Percentiles rank a stretch among this genome's conserved stretches.
These are phyloP conservation scores for Leucocoprinus leucothites DNA, from an alignment of 768 basidiomycete species.

Conservation along the genomic window DNA sequence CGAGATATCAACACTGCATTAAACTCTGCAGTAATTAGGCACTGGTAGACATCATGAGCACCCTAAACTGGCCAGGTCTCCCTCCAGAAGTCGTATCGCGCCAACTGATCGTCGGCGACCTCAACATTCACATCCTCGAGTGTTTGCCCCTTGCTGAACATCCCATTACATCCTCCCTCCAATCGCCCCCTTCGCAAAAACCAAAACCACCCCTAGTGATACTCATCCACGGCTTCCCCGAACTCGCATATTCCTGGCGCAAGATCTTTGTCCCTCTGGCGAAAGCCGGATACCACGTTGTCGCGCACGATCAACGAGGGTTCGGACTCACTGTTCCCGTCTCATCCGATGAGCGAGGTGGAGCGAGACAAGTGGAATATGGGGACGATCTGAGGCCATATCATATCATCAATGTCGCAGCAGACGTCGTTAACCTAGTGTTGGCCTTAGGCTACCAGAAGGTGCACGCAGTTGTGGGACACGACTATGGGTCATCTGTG, in stretches of 20 bases:
- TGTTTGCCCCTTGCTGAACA: conserved; percentile 26
- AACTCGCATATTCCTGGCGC: conserved; percentile 65
- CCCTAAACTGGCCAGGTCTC: conserved; percentile 12
- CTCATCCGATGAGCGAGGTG: conserved; percentile 1
- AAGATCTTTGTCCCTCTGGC: conserved; percentile 52
- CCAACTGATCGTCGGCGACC: conserved; percentile 40
- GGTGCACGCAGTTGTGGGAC: conserved; percentile 52
- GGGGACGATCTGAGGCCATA: conserved; percentile 50
- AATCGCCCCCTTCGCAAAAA: conserved; percentile 2
- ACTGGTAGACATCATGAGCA: not conserved
- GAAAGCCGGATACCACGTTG: conserved; percentile 51
- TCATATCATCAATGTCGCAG: conserved; percentile 46
- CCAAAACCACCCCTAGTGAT: conserved; percentile 43
- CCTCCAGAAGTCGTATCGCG: conserved; percentile 35
- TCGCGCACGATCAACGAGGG: conserved; percentile 62
- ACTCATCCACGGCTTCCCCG: conserved; percentile 66
- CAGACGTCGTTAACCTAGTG: conserved; percentile 51
- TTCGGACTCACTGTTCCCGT: conserved; percentile 38
- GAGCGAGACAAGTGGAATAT: conserved; percentile 27
- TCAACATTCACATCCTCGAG: conserved; percentile 52
- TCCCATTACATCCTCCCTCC: not conserved
- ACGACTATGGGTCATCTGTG: conserved; percentile 56
- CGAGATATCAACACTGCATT: too few relatives aligned
- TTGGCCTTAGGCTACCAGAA: conserved; percentile 45
- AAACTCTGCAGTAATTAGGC: not conserved